Percentiles rank a stretch among this genome's conserved stretches.
Conservation (phyloP, 345 rosid species). For the Aurinia saxatilis region DNA sequence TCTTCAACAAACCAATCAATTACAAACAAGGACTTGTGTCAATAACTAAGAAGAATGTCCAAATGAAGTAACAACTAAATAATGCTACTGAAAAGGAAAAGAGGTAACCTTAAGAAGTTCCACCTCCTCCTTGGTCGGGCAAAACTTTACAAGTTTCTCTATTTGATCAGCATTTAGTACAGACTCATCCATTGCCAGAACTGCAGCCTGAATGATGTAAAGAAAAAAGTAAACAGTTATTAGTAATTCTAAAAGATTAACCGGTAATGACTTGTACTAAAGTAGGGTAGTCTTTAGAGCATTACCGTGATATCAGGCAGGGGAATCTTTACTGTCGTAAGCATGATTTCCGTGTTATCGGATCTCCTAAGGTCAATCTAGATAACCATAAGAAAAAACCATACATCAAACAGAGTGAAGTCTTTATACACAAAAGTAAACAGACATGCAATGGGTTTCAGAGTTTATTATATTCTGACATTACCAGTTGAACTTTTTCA, state of each 20-base stretch:
- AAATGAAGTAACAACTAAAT: background rate
- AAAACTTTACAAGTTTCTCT: slow-evolving; percentile 95
- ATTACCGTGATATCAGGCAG: slow-evolving; percentile 96
- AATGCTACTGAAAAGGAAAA: slow-evolving; percentile 17
- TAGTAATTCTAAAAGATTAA: background rate
- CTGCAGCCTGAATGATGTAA: slow-evolving; percentile 66
- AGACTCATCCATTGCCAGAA: slow-evolving; percentile 90
- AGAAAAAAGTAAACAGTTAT: background rate
- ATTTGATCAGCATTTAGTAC: slow-evolving; percentile 92
- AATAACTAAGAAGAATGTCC: slow-evolving; percentile 1
- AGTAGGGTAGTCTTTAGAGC: slow-evolving; percentile 21
- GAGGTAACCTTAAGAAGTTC: slow-evolving; percentile 81
- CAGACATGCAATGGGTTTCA: slow-evolving; percentile 2
- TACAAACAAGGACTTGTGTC: background rate
- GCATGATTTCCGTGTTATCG: slow-evolving; percentile 99
- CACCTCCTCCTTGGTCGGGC: slow-evolving; percentile 99
- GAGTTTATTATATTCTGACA: slow-evolving; percentile 8
- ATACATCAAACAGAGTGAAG: background rate
- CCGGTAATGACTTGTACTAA: background rate
- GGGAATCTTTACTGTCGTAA: slow-evolving; percentile 98
- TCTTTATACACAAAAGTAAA: background rate
- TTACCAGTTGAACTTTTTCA: slow-evolving; percentile 85
- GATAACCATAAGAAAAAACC: slow-evolving; percentile 16
- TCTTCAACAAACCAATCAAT: slow-evolving; percentile 35
- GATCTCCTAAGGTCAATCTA: slow-evolving; percentile 97